A percentile compares a stretch with the other conserved stretches of the same genome.
Conservation (phyloP, 371 early-diverging fungal species). For the Rhizopus microsporus region DNA sequence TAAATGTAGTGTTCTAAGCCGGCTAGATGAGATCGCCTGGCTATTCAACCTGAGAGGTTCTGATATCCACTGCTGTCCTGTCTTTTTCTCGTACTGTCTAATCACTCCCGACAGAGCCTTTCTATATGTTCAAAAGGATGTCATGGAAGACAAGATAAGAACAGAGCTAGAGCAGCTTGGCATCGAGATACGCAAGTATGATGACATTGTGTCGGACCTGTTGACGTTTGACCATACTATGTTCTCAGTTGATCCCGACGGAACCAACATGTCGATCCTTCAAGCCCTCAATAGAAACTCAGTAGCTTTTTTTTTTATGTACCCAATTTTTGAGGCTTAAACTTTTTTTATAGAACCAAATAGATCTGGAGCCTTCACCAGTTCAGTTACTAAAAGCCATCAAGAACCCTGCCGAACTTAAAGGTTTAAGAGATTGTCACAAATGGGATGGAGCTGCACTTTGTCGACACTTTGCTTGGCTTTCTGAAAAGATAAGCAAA, state of each 20-base stretch:
- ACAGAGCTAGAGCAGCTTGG: background rate
- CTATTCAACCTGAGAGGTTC: slow-evolving; percentile 95
- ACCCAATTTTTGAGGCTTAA: background rate
- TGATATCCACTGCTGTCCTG: slow-evolving; percentile 96
- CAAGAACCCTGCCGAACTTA: slow-evolving; percentile 91
- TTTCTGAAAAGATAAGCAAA: slow-evolving; percentile 77
- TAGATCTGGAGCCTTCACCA: slow-evolving; percentile 53
- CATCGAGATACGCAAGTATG: slow-evolving; percentile 1
- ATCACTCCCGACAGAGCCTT: slow-evolving; percentile 67
- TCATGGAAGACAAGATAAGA: slow-evolving; percentile 24
- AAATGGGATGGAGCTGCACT: slow-evolving; percentile 93
- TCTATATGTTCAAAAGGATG: slow-evolving; percentile 72
- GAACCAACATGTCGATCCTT: slow-evolving; percentile 22
- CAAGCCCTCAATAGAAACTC: slow-evolving; percentile 8
- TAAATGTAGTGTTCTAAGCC: slow-evolving; percentile 71
- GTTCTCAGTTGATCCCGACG: slow-evolving; percentile 13
- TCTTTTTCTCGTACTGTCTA: slow-evolving; percentile 94
- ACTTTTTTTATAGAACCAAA: slow-evolving; percentile 24
- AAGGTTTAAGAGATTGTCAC: slow-evolving; percentile 92
- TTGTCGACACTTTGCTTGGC: slow-evolving; percentile 91
- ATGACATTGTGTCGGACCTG: slow-evolving; percentile 8
- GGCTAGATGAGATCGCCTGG: slow-evolving; percentile 95
- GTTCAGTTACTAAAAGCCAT: slow-evolving; percentile 83
- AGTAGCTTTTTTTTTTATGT: slow-evolving; percentile 7
- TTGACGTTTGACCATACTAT: background rate